Conservation (phyloP, 2,329 filamentous ascomycete species). For the Blastomyces emzantsi region DNA sequence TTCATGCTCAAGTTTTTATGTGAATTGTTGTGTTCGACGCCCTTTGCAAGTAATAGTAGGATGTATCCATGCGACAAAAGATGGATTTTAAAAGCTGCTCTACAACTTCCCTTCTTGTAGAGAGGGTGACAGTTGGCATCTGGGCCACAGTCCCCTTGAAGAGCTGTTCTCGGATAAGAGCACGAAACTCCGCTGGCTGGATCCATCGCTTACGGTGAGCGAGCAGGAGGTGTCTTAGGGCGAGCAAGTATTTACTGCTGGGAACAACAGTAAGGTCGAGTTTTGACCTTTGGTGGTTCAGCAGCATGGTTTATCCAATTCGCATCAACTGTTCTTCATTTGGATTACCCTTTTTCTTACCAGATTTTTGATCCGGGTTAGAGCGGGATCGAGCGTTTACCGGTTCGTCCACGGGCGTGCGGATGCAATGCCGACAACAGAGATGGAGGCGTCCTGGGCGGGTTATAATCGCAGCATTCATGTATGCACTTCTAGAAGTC, state of each 20-base stretch:
- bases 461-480: too few relatives aligned
- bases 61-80: constrained; percentile 12
- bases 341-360: not conserved
- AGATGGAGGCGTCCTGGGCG: not conserved
- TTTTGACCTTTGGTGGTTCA: not conserved
- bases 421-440: not conserved
- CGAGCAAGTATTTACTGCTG: constrained; percentile 11
- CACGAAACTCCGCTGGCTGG: constrained; percentile 2
- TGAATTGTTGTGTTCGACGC: not conserved
- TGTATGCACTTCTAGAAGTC: too few relatives aligned
- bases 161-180: constrained; percentile 8
- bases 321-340: not conserved
- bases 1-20: not conserved
- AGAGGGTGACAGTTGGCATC: constrained; percentile 7
- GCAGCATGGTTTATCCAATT: not conserved
- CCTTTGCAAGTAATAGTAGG: constrained; percentile 6
- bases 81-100: constrained; percentile 9
- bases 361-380: not conserved
- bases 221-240: constrained; percentile 9
- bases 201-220: constrained; percentile 5
- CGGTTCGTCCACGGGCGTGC: not conserved
- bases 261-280: constrained; percentile 11
- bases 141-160: constrained; percentile 3
- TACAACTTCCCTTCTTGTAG: constrained; percentile 6
- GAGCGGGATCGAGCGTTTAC: not conserved